phyloP scores from a whole-genome alignment of 306 rosid species.

The Ziziphus jujuba region DNA sequence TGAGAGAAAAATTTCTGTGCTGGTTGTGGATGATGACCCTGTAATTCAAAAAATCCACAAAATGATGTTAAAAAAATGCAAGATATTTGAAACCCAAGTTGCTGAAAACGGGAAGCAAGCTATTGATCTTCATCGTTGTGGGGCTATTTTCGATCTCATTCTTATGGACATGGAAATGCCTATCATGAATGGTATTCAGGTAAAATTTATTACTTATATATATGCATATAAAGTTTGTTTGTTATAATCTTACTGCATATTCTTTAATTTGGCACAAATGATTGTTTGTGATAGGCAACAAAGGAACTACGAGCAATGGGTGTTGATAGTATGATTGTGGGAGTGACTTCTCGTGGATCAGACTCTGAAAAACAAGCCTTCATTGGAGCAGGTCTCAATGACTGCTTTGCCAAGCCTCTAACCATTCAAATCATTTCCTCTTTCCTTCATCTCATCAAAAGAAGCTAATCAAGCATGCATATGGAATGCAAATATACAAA shows the following conservation, averaged over 20 bases:
- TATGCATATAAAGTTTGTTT: neutral
- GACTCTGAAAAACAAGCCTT: slow-evolving; percentile 18
- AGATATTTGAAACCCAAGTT: slow-evolving; percentile 4
- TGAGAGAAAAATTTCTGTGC: slow-evolving; percentile 5
- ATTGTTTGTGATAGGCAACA: slow-evolving; percentile 20
- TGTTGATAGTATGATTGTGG: slow-evolving; percentile 24
- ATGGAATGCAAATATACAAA: too few relatives aligned
- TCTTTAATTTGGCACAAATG: too few relatives aligned
- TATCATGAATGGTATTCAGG: slow-evolving; percentile 32
- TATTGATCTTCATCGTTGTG: slow-evolving; percentile 20
- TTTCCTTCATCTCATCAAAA: slow-evolving; percentile 4
- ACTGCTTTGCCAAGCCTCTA: slow-evolving; percentile 28
- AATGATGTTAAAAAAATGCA: neutral
- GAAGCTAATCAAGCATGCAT: too few relatives aligned
- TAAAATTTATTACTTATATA: neutral
- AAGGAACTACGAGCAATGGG: slow-evolving; percentile 34
- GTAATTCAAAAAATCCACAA: slow-evolving; percentile 16
- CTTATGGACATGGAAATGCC: slow-evolving; percentile 41
- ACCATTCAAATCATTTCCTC: neutral
- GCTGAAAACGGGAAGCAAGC: slow-evolving; percentile 31
- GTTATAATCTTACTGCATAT: neutral
- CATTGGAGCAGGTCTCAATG: slow-evolving; percentile 24
- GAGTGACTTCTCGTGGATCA: slow-evolving; percentile 19
- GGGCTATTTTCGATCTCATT: slow-evolving; percentile 36
- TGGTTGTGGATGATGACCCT: slow-evolving; percentile 29